These are phyloP conservation scores for Suillus clintonianus DNA, from an alignment of 768 basidiomycete genomes.

Conservation along the genomic window DNA sequence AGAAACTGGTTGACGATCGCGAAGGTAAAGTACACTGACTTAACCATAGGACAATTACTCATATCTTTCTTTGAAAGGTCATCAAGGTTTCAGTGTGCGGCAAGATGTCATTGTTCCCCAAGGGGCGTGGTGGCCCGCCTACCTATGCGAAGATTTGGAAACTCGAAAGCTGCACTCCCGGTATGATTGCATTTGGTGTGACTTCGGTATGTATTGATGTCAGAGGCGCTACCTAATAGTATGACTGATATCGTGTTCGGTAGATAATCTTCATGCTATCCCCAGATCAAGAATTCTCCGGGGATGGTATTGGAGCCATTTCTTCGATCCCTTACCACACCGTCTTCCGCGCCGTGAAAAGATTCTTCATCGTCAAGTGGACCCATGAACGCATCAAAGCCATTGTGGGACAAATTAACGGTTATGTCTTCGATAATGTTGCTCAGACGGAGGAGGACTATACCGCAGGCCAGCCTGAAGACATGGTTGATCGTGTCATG, in stretches of 20 bases:
- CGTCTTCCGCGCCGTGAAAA: neutral
- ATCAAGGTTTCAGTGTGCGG: slow-evolving; percentile 3
- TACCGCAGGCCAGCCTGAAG: neutral
- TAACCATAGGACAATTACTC: neutral
- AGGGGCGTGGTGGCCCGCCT: neutral
- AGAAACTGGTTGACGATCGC: neutral
- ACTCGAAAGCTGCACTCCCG: slow-evolving; percentile 1
- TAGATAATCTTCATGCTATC: slow-evolving; percentile 2
- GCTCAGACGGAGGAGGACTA: neutral
- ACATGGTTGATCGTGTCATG: neutral
- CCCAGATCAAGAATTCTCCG: neutral
- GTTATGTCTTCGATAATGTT: neutral
- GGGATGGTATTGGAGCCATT: slow-evolving; percentile 2
- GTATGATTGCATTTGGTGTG: neutral
- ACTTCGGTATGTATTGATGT: neutral
- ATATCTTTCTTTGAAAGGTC: slow-evolving; percentile 1
- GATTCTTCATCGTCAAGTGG: neutral
- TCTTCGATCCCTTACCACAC: slow-evolving; percentile 2
- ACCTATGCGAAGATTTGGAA: neutral
- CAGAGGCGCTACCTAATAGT: neutral
- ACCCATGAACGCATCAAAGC: neutral
- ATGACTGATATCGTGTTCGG: neutral
- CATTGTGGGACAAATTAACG: neutral
- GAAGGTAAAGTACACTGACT: slow-evolving; percentile 1
- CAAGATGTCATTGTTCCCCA: slow-evolving; percentile 1